These are phyloP conservation scores for Hygrophila difformis DNA, from an alignment of 257 asterid species.

Conservation along the genomic window DNA sequence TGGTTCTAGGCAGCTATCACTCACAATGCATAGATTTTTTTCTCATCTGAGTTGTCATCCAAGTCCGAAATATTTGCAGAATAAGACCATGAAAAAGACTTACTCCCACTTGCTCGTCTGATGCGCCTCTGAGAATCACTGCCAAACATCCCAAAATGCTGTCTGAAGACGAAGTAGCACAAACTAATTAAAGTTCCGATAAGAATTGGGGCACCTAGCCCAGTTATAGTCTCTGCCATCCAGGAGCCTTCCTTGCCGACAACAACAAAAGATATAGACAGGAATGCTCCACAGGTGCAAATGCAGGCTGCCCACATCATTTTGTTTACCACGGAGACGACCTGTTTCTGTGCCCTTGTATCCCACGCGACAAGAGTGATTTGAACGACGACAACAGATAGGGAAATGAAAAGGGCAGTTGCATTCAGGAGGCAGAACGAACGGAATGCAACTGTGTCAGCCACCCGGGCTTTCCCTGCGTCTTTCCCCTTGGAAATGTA, in stretches of 20 bases:
- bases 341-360: constrained; percentile 71
- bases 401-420: constrained; percentile 80
- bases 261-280: constrained; percentile 74
- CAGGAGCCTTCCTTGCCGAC: constrained; percentile 68
- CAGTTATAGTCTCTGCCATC: constrained; percentile 79
- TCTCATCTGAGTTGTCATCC: constrained; percentile 88
- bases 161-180: constrained; percentile 88
- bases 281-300: constrained; percentile 86
- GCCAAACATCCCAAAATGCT: constrained; percentile 72
- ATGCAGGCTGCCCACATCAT: constrained; percentile 97
- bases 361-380: constrained; percentile 93
- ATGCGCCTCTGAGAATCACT: constrained; percentile 82
- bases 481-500: constrained; percentile 40
- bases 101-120: constrained; percentile 75
- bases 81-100: constrained; percentile 85
- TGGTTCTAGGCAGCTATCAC: neutral
- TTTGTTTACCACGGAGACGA: constrained; percentile 85
- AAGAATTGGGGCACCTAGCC: constrained; percentile 72
- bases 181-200: constrained; percentile 68
- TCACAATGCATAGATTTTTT: constrained; percentile 77
- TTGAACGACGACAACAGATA: constrained; percentile 89
- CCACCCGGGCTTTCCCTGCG: constrained; percentile 47
- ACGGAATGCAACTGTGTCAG: constrained; percentile 50
- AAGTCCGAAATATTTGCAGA: constrained; percentile 67
- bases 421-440: constrained; percentile 77